Conservation (phyloP, 2,329 filamentous ascomycete species). For the Leptographium lundbergii region DNA sequence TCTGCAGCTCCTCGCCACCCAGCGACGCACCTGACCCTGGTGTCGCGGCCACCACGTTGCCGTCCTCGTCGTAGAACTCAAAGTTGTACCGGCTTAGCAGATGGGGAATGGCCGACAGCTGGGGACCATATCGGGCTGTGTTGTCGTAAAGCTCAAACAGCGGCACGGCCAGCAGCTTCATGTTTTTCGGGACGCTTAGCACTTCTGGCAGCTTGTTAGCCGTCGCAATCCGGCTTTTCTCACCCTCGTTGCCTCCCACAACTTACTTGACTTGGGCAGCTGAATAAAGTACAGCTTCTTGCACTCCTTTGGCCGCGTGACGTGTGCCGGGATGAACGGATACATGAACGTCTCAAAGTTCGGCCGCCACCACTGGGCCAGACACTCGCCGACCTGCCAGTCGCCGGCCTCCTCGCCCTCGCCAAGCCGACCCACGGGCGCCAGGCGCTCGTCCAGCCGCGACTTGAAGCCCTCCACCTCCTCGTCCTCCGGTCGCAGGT, state of each 20-base stretch:
- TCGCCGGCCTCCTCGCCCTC: constrained; percentile 75
- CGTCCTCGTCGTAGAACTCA: constrained; percentile 90
- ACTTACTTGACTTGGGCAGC: constrained; percentile 75
- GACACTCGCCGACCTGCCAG: constrained; percentile 88
- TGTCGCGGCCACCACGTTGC: constrained; percentile 73
- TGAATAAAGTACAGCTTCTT: constrained; percentile 99
- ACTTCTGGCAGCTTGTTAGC: constrained; percentile 49
- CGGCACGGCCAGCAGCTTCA: constrained; percentile 95
- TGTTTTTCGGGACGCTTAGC: constrained; percentile 94
- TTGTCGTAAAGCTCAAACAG: constrained; percentile 98
- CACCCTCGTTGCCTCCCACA: background rate
- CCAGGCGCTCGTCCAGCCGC: constrained; percentile 82
- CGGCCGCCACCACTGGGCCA: constrained; percentile 97
- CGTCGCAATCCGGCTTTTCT: background rate
- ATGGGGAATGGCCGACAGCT: constrained; percentile 92
- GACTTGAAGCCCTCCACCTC: constrained; percentile 92
- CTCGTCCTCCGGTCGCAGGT: constrained; percentile 77
- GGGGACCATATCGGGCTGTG: constrained; percentile 84
- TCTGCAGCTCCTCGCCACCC: constrained; percentile 47
- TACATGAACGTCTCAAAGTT: constrained; percentile 99
- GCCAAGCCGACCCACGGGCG: constrained; percentile 76
- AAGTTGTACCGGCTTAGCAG: constrained; percentile 93
- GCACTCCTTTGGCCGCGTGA: constrained; percentile 94
- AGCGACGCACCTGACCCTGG: constrained; percentile 50
- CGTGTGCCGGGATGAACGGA: constrained; percentile 90